Percentiles rank a stretch among this genome's conserved stretches.
phyloP scores from a whole-genome alignment of 768 basidiomycete species.

The Lactarius hengduanensis region DNA sequence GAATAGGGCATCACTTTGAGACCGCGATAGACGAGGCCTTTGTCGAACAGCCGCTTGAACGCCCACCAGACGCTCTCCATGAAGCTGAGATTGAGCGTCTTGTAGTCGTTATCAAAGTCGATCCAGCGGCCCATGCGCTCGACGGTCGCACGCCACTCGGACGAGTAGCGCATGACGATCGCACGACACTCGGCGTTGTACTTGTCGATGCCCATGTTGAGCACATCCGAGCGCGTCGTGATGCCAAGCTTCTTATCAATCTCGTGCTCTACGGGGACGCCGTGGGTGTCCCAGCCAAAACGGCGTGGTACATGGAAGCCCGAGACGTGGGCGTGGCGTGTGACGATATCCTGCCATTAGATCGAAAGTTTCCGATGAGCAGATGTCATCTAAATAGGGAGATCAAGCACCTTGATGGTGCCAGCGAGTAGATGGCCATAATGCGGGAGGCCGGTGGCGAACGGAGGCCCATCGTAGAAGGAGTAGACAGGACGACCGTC shows the following conservation, averaged over 20 bases:
- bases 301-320: constrained; percentile 91
- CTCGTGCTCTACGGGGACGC: constrained; percentile 97
- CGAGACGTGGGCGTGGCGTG: constrained; percentile 90
- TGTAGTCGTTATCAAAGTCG: constrained; percentile 99
- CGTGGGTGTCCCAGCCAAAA: constrained; percentile 99
- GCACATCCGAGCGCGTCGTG: constrained; percentile 89
- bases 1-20: constrained; percentile 98
- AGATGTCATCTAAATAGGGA: background rate
- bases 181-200: constrained; percentile 97
- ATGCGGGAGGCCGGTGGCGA: constrained; percentile 95
- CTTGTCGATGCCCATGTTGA: constrained; percentile 93
- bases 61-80: constrained; percentile 99
- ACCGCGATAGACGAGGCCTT: constrained; percentile 89
- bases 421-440: constrained; percentile 94
- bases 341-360: constrained; percentile 85
- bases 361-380: constrained; percentile 11
- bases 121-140: constrained; percentile 99
- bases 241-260: constrained; percentile 97
- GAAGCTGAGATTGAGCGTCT: constrained; percentile 88
- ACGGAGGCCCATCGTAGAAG: constrained; percentile 97
- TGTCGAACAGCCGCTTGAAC: constrained; percentile 90
- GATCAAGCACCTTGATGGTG: constrained; percentile 75
- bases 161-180: constrained; percentile 96
- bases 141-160: constrained; percentile 92
- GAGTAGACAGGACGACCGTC: constrained; percentile 88